Base-by-base conservation (phyloP, 2,329 filamentous ascomycete genomes). In the Penicillium griseofulvum region DNA sequence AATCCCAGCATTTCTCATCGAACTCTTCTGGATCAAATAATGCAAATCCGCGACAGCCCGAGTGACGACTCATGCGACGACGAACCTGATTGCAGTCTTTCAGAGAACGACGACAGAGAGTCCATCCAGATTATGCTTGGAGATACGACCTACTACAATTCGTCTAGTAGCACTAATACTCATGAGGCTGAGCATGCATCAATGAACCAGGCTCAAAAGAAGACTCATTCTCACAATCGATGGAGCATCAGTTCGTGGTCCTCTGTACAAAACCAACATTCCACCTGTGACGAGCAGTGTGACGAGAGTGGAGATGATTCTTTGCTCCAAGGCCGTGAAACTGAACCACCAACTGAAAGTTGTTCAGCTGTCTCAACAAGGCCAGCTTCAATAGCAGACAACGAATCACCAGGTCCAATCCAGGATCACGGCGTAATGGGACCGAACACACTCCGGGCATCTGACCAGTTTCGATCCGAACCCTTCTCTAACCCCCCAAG, bases 81-180 rank as follows among this genome's bases (percentile, higher is more conserved):
- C 24, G 71, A 74, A 44, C 64, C 65, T 1, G 73, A 73, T 37
- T 70, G 70, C 52, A 66, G 66, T 29, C 64, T 73, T 45, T 81
- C 79, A 2, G 79, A 81, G 29, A 64, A 74, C 38, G 79, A 82
- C 39, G 78, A 83, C 49, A 73, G 75, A 55, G 81, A 82, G 58
- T 83, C 81, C 5, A 81, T 84, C 52, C 78, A 80, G 39, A 82
- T 84, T 44, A 80, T 83, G 76, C 72, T 83, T 38, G 72, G 77
- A 24, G 73, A 75, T 29, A 77, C 80, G 1, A 69, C 74, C n/a
- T 74, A 74, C 36, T 67, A 74, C 45, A 68, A 72, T 31, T 66
- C 70, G 26, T 60, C 66, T 22, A 61, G 64, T 33, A 69, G 61
- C 39, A 68, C 63, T 16, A 67, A 70, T 49, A 71, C 68, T 28